Base-by-base conservation (phyloP, 1,139 yeast genomes). In the Sugiyamaella novakii region DNA sequence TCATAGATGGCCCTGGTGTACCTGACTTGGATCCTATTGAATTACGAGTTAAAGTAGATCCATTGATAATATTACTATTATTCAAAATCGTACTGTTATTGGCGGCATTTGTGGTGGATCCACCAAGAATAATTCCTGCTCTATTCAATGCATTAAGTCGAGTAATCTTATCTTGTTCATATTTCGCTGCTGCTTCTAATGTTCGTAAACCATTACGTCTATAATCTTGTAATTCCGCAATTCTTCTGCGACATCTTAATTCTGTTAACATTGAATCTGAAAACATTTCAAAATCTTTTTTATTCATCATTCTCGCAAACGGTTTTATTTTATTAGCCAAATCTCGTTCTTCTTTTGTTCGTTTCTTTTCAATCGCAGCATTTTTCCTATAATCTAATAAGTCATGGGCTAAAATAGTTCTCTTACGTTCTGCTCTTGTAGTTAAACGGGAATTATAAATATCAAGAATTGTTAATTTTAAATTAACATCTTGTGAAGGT, bases 221-320 rank as follows among this genome's bases (percentile, higher is more conserved):
- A 89, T 96, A 94, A 61, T 84, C 92, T 66, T 92, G 98, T 35
- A 94, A 71, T 69, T 89, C 97, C 47, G 85, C 85, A 49, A 92
- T 89, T 54, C 95, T 77, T 33, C 84, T 78, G 49, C 98, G 77
- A 59, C 88, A 83, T 59, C 81, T 82, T 47, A 88, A 75, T 67
- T 92, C 98, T 4, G 82, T 79, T 49, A 88, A 63, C 54, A 89
- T 77, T 62, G 87, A 95, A 35, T 76, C 79, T 2, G 84, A 71
- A 62, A 92, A 88, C 11, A 76, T 77, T 42, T 80, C 84, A 67
- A 84, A 92, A 69, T 92, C 98, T 29, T 77, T 76, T 1, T 89
- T 83, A 0, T 89, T 81, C 79, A 92, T 79, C 10, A 91, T 69
- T 49, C 95, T 76, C 2, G 95, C 87, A 67, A 78, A 86, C 22